Base-by-base conservation (phyloP, 73 alveolate genomes). In the Uronychia binucleata region DNA sequence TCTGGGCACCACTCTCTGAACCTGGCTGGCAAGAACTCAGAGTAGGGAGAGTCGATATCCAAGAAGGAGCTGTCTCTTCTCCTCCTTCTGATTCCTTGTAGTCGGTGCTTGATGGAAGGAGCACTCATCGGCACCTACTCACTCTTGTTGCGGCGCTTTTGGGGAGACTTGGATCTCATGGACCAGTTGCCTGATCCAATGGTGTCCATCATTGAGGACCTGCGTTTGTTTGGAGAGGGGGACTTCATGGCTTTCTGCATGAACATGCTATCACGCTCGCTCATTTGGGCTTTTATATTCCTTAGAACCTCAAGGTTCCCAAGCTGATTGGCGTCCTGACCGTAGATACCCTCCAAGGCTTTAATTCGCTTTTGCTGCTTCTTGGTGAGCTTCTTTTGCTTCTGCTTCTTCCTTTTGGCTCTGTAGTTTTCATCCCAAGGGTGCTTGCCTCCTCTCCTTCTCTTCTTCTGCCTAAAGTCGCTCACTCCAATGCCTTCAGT, bases 1-100 rank as follows among this genome's bases (percentile, higher is more conserved):
- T 82, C 58, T 11, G 93, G 93, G 13, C 76, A 77, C 93, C 93
- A 87, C 31, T 87, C 93, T 81, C 90, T 87, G 78, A 87, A 87
- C 75, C 93, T 87, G 5, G 83, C 85, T 28, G 87, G 90, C 67
- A 88, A 75, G 31, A 78, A 88, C 74, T 88, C 94, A 57, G 94
- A 88, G 80, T 88, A 88, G 0, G 94, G 94, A 5, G 90, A 88
- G 46, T 88, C 94, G 31, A 78, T 83, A 31, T 88, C 90, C 19
- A 82, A 30, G 82, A 82, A 88, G 5, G 67, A 46, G 19, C 67
- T 46, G 19, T 46, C 67, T 46, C 67, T 46, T 46, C 67, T 46
- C 19, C 67, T 46, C 67, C 67, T 46, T 46, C 67, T 46, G n/a
- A 46, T 11, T 19, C 67, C 67, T 46, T 46, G 67, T 11, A 46